Base-by-base conservation (phyloP, 306 rosid genomes). In the Begonia loranthoides region DNA sequence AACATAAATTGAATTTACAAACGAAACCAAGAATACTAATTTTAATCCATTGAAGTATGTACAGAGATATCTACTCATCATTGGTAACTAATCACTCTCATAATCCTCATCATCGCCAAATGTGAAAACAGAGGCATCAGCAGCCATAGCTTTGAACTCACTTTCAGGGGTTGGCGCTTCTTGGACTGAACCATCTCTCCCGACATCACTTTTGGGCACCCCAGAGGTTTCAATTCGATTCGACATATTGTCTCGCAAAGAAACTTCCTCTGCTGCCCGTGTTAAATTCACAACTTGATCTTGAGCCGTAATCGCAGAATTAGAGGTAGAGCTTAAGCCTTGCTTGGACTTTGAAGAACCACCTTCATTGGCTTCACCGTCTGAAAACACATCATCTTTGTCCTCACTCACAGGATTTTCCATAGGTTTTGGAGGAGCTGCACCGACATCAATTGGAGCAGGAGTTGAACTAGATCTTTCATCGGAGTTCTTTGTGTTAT, bases 91-190 rank as follows among this genome's bases (percentile, higher is more conserved):
- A 5, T 43, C 47, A 57, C 94, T 92, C 69, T 86, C 96, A 5
- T 76, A 86, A 72, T 92, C 99, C 57, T 92, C 99, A 0, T 90
- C 99, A 21, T 92, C 96, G 48, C 99, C 99, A 17, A 92, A 92
- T 9, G 96, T 68, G 58, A 92, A 86, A 15, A 92, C 99, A 15
- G 99, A 92, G 36, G 99, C 87, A 83, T 92, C 99, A 19, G 99
- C 99, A 9, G 96, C 99, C 96, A 92, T 86, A 57, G 93, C 96
- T 90, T 92, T 92, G 49, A 86, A 92, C 57, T 92, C 99, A 60
- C 99, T 92, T 57, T 78, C 88, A 1, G 88, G 45, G 66, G 75
- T 70, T 46, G 83, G 68, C 49, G 44, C 67, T 55, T 71, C 84
- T 2, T 54, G 13, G 55, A 65, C 55, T 13, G 84, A 55, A 40